Evolutionary conservation across 352 stramenopile genomes (phyloP).

Genomic region (Globisporangium uncinulatum): DNA sequence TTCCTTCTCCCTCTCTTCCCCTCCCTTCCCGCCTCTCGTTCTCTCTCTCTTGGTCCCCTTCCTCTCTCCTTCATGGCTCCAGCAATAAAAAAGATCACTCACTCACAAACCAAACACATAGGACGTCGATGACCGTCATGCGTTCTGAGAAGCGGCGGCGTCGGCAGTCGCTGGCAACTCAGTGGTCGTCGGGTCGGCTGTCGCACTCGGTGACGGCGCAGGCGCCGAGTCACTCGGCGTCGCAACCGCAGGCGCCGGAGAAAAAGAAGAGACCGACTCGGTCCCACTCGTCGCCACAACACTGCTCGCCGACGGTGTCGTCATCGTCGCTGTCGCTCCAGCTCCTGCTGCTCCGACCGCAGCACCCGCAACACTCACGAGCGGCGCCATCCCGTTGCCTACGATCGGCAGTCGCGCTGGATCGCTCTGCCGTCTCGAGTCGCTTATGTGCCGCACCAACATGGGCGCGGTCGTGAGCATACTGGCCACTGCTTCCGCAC

Average conservation of each 20-base stretch:
- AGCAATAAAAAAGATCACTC: slow-evolving; percentile 17
- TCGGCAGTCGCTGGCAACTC: background rate
- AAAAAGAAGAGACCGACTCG: too few relatives aligned
- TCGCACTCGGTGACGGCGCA: background rate
- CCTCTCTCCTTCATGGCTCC: slow-evolving; percentile 8
- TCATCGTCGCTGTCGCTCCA: too few relatives aligned
- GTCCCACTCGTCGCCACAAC: too few relatives aligned
- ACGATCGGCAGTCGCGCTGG: background rate
- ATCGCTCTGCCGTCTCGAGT: background rate
- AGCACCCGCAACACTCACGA: background rate
- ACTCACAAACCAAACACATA: slow-evolving; percentile 17
- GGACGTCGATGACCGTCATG: slow-evolving; percentile 10
- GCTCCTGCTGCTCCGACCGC: background rate
- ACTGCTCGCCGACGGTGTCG: too few relatives aligned
- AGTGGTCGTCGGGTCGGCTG: background rate
- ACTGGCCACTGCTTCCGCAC: background rate
- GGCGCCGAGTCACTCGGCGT: too few relatives aligned
- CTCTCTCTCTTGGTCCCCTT: slow-evolving; percentile 1
- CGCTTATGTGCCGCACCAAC: background rate
- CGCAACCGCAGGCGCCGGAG: too few relatives aligned
- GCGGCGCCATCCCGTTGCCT: background rate
- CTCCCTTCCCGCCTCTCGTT: background rate
- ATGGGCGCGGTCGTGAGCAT: background rate
- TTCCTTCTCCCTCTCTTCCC: background rate
- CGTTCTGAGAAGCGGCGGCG: slow-evolving; percentile 1